Percentiles rank a stretch among this genome's conserved stretches.
Evolutionary conservation across 139 green algal genomes (phyloP).

Genomic region (Pseudopediastrum boryanum): DNA sequence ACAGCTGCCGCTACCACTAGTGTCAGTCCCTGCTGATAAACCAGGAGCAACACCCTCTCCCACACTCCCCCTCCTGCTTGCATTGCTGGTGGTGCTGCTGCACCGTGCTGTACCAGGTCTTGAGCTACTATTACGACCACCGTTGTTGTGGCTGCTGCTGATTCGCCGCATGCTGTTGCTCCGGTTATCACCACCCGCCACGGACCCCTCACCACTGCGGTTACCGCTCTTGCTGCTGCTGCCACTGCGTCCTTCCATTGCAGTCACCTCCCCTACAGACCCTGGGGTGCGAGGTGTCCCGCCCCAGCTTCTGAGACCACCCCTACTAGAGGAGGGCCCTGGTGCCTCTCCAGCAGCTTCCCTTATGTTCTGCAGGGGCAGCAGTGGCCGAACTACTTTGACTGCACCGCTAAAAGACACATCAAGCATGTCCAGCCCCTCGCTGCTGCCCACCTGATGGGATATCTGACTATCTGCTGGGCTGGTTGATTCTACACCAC

Average conservation of each 20-base stretch:
- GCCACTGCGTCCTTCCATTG: not conserved
- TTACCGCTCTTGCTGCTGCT: not conserved
- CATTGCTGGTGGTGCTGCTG: no score
- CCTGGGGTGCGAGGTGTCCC: not conserved
- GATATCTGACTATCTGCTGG: not conserved
- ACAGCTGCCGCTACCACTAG: not conserved
- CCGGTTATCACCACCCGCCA: not conserved
- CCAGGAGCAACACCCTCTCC: not conserved
- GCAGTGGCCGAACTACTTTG: no score
- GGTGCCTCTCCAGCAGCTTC: no score
- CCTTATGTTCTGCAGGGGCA: no score
- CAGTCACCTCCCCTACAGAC: not conserved
- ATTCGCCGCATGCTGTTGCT: not conserved
- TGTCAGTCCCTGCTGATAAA: not conserved
- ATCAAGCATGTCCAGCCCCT: no score
- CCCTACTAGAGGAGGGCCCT: no score
- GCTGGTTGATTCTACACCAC: not conserved
- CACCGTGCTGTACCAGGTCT: no score
- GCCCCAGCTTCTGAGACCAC: no score
- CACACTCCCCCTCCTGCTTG: no score
- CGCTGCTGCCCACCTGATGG: not conserved
- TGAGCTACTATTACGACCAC: no score
- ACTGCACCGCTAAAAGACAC: no score
- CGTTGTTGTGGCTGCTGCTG: not conserved
- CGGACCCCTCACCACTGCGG: not conserved